Evolutionary conservation across 139 green algal genomes (phyloP).

Genomic region (Yamagishiella unicocca): DNA sequence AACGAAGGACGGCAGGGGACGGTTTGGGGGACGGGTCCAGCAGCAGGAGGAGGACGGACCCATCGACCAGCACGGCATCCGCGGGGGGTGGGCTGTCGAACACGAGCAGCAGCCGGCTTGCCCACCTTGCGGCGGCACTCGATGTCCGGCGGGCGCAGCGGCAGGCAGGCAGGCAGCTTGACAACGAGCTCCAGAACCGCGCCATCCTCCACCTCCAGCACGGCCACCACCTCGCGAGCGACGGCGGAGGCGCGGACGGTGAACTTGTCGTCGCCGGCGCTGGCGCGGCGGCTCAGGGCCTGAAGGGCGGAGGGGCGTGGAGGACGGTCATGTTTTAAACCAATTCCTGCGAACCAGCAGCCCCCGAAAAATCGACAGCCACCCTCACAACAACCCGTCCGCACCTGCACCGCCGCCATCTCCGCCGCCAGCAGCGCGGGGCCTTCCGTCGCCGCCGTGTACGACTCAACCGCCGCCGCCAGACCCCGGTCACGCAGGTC

Average conservation of each 20-base stretch:
- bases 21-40: too few species aligned
- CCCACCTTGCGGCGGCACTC: conserved; percentile 71
- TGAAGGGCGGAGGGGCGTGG: too few species aligned
- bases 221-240: conserved; percentile 80
- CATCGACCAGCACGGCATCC: too few species aligned
- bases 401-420: conserved; percentile 70
- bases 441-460: conserved; percentile 83
- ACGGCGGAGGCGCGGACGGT: conserved; percentile 66
- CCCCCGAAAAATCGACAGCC: too few species aligned
- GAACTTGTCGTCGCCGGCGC: conserved; percentile 66
- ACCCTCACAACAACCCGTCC: background rate
- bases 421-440: conserved; percentile 85
- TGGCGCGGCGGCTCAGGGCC: background rate
- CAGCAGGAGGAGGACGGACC: too few species aligned
- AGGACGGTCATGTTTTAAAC: too few species aligned
- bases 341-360: too few species aligned
- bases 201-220: conserved; percentile 86
- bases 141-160: conserved; percentile 83
- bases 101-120: too few species aligned
- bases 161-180: conserved; percentile 83
- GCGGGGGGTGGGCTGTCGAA: too few species aligned
- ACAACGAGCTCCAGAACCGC: conserved; percentile 88
- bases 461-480: conserved; percentile 80
- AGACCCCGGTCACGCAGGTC: conserved; percentile 78
- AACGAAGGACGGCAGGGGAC: too few species aligned